Base-by-base conservation (phyloP, 2,329 filamentous ascomycete species). In the Teratosphaeria nubilosa region DNA sequence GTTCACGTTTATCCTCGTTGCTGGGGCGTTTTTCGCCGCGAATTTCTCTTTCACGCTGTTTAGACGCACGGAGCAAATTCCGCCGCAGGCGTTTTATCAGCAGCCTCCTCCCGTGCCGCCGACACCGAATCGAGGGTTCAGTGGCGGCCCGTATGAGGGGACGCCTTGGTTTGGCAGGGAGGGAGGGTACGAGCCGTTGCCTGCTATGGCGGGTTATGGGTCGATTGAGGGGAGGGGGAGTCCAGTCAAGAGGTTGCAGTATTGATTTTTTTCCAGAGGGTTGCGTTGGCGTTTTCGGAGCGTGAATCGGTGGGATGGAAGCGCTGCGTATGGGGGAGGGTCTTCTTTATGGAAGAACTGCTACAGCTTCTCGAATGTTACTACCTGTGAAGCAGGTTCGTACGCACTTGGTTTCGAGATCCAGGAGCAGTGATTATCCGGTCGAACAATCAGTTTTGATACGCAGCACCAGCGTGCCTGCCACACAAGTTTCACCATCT, bases 21-120 rank as follows among this genome's bases (percentile, higher is more conserved):
- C 80, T 60, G 75, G 75, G 53, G 78, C 79, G 64, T 78, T 84
- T 55, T 77, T 79, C 51, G 74, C 82, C 59, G 81, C 80, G 58
- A 86, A 86, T 68, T 77, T 82, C 69, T 82, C 82, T 2, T 84
- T 85, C 32, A 50, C n/a, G 20, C 13, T 57, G 6, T 59, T 59
- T 32, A 53, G 58, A 20, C 48, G 37, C 22, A 53, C 48, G 30
- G 55, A 56, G 32, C 25, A 16, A 5, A 16, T 20, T 9, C 30
- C n/a, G 45, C 51, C 48, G 16, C 51, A 27, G 56, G 31, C 53
- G 27, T 24, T 27, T 34, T 64, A 67, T 53, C 62, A 66, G 27
- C 63, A 60, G 25, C 61, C 53, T 52, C 59, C 63, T 16, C 66
- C 70, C 5, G 41, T 48, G 41, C 69, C 69, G 1, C 70, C 70